A percentile compares a stretch with the other conserved stretches of the same genome.
These are phyloP conservation scores for Debaryomyces sp. DNA, from an alignment of 1,139 yeast genomes.

Conservation along the genomic window DNA sequence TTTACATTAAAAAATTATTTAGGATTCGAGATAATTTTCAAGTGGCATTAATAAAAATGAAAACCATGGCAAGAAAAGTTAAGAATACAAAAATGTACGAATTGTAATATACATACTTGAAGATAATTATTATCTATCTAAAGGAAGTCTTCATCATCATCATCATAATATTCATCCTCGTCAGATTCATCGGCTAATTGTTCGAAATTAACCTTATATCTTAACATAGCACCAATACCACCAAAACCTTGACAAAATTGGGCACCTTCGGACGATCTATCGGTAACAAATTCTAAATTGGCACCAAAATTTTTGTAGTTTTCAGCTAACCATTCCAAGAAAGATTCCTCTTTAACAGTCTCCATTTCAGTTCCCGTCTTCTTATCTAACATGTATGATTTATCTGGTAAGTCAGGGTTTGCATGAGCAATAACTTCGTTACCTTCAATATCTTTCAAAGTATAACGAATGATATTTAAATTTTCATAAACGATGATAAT, in stretches of 20 bases:
- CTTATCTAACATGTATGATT: constrained; percentile 78
- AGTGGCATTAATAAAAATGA: neutral
- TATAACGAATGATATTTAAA: constrained; percentile 80
- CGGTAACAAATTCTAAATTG: constrained; percentile 91
- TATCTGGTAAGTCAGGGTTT: constrained; percentile 70
- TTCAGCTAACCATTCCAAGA: constrained; percentile 97
- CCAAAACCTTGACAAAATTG: constrained; percentile 98
- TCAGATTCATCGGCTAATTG: constrained; percentile 89
- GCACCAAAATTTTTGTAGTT: constrained; percentile 95
- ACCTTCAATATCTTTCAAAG: constrained; percentile 83
- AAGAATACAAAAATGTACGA: constrained; percentile 3
- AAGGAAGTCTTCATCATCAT: constrained; percentile 62
- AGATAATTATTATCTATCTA: constrained; percentile 17
- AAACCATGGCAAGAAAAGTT: neutral
- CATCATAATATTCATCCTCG: constrained; percentile 83
- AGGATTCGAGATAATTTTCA: neutral
- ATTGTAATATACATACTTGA: constrained; percentile 5
- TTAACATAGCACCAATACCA: constrained; percentile 95
- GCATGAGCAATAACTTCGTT: constrained; percentile 74
- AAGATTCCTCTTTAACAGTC: constrained; percentile 73
- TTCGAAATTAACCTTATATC: constrained; percentile 96
- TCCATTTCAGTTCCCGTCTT: constrained; percentile 91
- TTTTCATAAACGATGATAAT: constrained; percentile 90
- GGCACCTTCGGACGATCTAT: constrained; percentile 96
- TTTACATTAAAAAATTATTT: neutral